Evolutionary conservation across 2,329 filamentous ascomycete species (phyloP).

Genomic region (Colletotrichum kahawae): DNA sequence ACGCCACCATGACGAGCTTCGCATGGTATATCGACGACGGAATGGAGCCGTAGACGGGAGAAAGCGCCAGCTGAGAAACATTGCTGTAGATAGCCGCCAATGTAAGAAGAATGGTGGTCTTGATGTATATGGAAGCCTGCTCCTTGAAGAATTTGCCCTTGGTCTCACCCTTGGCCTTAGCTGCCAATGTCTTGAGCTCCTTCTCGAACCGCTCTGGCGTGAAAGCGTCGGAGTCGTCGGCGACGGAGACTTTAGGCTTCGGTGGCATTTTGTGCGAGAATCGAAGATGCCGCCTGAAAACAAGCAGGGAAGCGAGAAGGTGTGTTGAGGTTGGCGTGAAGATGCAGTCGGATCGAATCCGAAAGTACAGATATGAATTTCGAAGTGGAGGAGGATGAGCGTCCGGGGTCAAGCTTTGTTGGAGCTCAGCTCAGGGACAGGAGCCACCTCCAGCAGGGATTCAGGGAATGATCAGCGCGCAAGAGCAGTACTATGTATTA

Average conservation of each 20-base stretch:
- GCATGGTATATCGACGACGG: conserved; percentile 76
- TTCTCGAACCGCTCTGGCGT: conserved; percentile 58
- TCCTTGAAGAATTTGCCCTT: conserved; percentile 30
- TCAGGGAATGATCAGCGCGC: neutral
- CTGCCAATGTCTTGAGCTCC: conserved; percentile 57
- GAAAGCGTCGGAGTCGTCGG: conserved; percentile 35
- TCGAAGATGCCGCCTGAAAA: neutral
- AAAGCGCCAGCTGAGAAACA: conserved; percentile 76
- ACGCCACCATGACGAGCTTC: conserved; percentile 67
- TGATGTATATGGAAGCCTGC: conserved; percentile 42
- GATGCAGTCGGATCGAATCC: neutral
- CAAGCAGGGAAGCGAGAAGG: neutral
- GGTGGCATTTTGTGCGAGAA: conserved; percentile 6
- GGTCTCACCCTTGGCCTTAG: conserved; percentile 43
- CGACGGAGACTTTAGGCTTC: conserved; percentile 8
- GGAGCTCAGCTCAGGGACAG: neutral
- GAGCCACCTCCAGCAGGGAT: neutral
- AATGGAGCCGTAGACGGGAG: conserved; percentile 88
- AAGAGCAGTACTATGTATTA: neutral
- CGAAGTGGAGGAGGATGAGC: neutral
- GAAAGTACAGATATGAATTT: neutral
- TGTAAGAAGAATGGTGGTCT: conserved; percentile 50
- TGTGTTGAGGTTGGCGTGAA: neutral
- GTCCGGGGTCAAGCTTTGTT: neutral
- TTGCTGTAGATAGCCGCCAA: conserved; percentile 70